phyloP scores from a whole-genome alignment of 768 basidiomycete species.

The Kwoniella dendrophila region DNA sequence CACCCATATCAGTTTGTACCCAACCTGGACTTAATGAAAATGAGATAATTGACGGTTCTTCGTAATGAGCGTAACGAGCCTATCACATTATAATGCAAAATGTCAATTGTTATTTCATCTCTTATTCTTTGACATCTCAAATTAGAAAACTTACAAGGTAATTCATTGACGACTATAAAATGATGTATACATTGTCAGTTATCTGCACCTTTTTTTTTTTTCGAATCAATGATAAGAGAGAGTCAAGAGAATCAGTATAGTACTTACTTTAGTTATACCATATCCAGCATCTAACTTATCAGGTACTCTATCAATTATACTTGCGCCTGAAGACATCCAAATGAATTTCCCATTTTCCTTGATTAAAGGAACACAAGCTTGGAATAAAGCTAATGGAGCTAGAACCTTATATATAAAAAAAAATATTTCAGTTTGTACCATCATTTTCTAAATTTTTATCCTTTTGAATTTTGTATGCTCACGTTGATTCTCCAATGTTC shows the following conservation, averaged over 20 bases:
- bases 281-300: constrained; percentile 41
- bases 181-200: too few relatives aligned
- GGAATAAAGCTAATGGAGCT: constrained; percentile 36
- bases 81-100: not conserved
- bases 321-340: constrained; percentile 46
- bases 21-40: constrained; percentile 42
- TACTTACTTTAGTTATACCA: constrained; percentile 33
- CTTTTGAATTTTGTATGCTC: not conserved
- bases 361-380: constrained; percentile 40
- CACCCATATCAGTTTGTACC: constrained; percentile 29
- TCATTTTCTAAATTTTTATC: too few relatives aligned
- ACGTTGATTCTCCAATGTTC: constrained; percentile 35
- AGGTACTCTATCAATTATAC: constrained; percentile 39
- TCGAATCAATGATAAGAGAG: too few relatives aligned
- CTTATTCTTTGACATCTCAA: constrained; percentile 1
- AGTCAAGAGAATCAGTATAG: too few relatives aligned
- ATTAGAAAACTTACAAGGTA: constrained; percentile 21
- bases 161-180: too few relatives aligned
- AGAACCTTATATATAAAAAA: constrained; percentile 29
- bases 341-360: constrained; percentile 42
- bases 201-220: not conserved
- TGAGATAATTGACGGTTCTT: constrained; percentile 38
- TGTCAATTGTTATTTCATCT: not conserved
- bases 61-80: constrained; percentile 41
- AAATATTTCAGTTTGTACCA: too few relatives aligned